Evolutionary conservation across 805 yeast genomes (phyloP).

Genomic region (Suhomyces xylopsoci): DNA sequence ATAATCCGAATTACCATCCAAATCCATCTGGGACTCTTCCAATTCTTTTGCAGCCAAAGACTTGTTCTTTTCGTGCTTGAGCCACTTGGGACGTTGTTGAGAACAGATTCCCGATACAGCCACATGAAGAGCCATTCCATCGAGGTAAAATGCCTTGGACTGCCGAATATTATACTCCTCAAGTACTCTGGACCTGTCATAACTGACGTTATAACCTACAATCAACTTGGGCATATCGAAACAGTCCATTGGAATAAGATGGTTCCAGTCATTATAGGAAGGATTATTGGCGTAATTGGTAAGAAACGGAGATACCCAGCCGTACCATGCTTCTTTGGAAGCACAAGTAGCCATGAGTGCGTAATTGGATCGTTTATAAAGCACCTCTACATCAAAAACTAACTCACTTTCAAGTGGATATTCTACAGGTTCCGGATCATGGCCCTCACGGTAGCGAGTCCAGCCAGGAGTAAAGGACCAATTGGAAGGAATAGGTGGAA

Average conservation of each 20-base stretch:
- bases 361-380: slow-evolving; percentile 70
- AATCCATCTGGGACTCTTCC: slow-evolving; percentile 7
- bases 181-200: slow-evolving; percentile 78
- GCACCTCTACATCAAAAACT: slow-evolving; percentile 86
- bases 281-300: slow-evolving; percentile 46
- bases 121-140: slow-evolving; percentile 90
- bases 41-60: slow-evolving; percentile 13
- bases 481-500: slow-evolving; percentile 41
- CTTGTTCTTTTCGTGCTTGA: slow-evolving; percentile 48
- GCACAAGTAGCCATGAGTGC: slow-evolving; percentile 82
- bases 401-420: slow-evolving; percentile 70
- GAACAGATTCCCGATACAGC: slow-evolving; percentile 92
- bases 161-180: slow-evolving; percentile 76
- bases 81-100: slow-evolving; percentile 79
- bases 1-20: slow-evolving; percentile 13
- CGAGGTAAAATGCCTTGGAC: slow-evolving; percentile 76
- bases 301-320: slow-evolving; percentile 89
- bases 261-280: slow-evolving; percentile 42
- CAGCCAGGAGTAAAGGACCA: slow-evolving; percentile 76
- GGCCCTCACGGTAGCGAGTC: slow-evolving; percentile 64
- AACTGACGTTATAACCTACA: slow-evolving; percentile 88
- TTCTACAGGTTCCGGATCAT: slow-evolving; percentile 53
- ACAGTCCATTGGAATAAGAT: slow-evolving; percentile 74
- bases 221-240: slow-evolving; percentile 50
- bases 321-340: slow-evolving; percentile 80